Percentiles rank a stretch among this genome's conserved stretches.
These are phyloP conservation scores for Zoysia japonica DNA, from an alignment of 176 grass and related monocot species.

Conservation along the genomic window DNA sequence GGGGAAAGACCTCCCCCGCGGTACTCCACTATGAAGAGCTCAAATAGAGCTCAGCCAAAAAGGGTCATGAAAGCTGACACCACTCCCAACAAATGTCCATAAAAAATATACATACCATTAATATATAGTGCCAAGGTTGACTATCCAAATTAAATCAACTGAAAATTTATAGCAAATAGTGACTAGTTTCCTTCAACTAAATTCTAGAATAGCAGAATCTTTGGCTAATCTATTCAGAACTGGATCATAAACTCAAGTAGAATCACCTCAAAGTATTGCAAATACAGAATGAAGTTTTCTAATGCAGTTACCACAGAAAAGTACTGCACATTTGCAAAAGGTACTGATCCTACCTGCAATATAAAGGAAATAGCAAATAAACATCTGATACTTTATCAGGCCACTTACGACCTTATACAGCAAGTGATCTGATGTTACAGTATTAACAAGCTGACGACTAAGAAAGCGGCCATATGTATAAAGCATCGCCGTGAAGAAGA, in stretches of 20 bases:
- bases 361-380: constrained; percentile 99
- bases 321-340: constrained; percentile 25
- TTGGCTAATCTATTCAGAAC: not conserved
- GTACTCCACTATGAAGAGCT: too few relatives aligned
- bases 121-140: too few relatives aligned
- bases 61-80: too few relatives aligned
- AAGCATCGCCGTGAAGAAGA: constrained; percentile 98
- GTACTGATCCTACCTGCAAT: constrained; percentile 76
- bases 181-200: not conserved
- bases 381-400: constrained; percentile 99
- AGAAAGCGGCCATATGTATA: constrained; percentile 98
- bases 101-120: constrained; percentile 5
- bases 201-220: constrained; percentile 10
- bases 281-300: constrained; percentile 18
- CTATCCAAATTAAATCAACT: not conserved
- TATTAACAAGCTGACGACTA: constrained; percentile 89
- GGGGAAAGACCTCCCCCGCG: too few relatives aligned
- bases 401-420: constrained; percentile 78
- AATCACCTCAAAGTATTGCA: constrained; percentile 5
- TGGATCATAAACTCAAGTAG: not conserved
- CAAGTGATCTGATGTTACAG: constrained; percentile 89
- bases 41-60: too few relatives aligned
- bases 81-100: not conserved
- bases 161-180: not conserved
- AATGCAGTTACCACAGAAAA: constrained; percentile 11